Conservation (phyloP, 2,329 filamentous ascomycete genomes). For the Trichoderma guizhouense region DNA sequence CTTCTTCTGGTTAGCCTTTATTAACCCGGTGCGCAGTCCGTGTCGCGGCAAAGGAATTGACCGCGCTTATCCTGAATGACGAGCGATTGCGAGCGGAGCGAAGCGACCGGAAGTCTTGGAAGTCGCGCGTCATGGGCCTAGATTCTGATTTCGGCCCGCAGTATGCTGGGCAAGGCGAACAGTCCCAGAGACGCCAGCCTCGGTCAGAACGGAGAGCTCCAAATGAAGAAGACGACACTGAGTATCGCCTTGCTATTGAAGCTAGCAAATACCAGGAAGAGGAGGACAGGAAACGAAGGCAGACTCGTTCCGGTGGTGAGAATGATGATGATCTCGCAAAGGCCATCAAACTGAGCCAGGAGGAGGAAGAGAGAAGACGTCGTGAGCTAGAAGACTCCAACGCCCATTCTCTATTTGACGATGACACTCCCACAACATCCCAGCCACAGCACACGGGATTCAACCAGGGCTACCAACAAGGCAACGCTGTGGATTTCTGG, state of each 20-base stretch:
- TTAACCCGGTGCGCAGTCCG: conserved; percentile 60
- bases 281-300: conserved; percentile 75
- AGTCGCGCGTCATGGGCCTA: conserved; percentile 89
- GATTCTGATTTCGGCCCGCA: conserved; percentile 66
- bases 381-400: conserved; percentile 85
- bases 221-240: conserved; percentile 79
- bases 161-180: conserved; percentile 32
- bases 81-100: conserved; percentile 87
- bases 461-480: conserved; percentile 97
- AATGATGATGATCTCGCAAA: conserved; percentile 90
- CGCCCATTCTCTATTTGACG: conserved; percentile 83
- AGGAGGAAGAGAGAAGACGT: conserved; percentile 87
- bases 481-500: conserved; percentile 93
- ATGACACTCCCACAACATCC: conserved; percentile 56
- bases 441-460: conserved; percentile 82
- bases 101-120: conserved; percentile 91
- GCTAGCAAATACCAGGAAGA: conserved; percentile 95
- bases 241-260: conserved; percentile 87
- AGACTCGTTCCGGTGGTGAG: conserved; percentile 52
- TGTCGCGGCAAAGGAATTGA: conserved; percentile 93
- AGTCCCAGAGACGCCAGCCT: conserved; percentile 41
- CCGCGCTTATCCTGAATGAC: conserved; percentile 86
- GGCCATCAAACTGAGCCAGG: conserved; percentile 89
- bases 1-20: not conserved
- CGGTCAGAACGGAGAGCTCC: conserved; percentile 47